Conservation (phyloP, 306 rosid genomes). For the Elaeagnus macrophylla region DNA sequence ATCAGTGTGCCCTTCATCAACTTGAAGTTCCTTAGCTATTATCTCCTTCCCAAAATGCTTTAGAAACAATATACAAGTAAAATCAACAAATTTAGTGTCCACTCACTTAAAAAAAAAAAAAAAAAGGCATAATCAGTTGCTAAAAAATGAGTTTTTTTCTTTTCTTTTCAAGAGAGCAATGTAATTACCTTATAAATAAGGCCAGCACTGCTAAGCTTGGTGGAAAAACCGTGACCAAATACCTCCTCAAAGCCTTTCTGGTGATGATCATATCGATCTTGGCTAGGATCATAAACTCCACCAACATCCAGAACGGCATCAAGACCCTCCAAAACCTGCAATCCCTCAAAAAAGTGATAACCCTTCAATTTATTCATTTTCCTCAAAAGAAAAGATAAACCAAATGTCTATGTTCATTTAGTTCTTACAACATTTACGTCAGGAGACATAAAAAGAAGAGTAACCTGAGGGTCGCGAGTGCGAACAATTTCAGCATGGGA, state of each 20-base stretch:
- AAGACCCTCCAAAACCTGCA: constrained; percentile 73
- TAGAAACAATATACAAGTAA: neutral
- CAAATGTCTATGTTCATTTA: neutral
- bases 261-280: constrained; percentile 89
- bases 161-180: neutral
- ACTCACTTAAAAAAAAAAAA: neutral
- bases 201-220: constrained; percentile 95
- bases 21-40: constrained; percentile 84
- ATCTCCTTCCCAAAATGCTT: constrained; percentile 94
- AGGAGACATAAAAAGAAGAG: too few species aligned
- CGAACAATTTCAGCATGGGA: constrained; percentile 72
- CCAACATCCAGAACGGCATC: constrained; percentile 99
- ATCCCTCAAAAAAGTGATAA: constrained; percentile 4
- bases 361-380: neutral
- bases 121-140: neutral
- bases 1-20: constrained; percentile 65
- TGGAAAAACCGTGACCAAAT: constrained; percentile 82
- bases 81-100: constrained; percentile 4
- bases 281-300: constrained; percentile 72
- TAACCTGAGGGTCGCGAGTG: constrained; percentile 73
- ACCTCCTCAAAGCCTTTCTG: constrained; percentile 89
- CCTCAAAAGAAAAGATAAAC: neutral
- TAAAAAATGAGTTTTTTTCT: neutral
- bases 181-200: constrained; percentile 70
- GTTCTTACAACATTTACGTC: too few species aligned